phyloP scores from a whole-genome alignment of 768 basidiomycete genomes.

The Lyophyllum shimeji region DNA sequence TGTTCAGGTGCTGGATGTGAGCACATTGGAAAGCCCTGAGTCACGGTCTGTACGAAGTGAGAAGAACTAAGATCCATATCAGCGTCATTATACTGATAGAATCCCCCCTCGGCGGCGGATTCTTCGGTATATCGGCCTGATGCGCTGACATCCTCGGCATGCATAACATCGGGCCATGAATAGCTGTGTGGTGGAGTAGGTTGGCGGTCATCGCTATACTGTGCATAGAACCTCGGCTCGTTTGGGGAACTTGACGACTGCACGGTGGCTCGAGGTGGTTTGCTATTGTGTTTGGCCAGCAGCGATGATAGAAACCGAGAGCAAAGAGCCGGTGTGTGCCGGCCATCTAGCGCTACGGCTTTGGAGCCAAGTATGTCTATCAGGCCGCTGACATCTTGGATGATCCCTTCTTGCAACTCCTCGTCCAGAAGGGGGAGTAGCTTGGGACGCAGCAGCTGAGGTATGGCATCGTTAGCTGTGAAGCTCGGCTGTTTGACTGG shows the following conservation, averaged over 20 bases:
- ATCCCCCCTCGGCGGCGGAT: background rate
- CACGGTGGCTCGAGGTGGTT: constrained; percentile 2
- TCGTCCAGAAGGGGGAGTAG: constrained; percentile 42
- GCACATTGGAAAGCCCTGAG: constrained; percentile 12
- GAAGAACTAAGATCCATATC: constrained; percentile 50
- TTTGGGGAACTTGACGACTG: constrained; percentile 2
- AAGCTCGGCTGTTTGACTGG: background rate
- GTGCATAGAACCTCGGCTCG: constrained; percentile 19
- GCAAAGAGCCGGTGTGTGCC: constrained; percentile 57
- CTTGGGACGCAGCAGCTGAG: constrained; percentile 51
- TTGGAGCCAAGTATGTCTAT: constrained; percentile 46
- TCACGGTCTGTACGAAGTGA: constrained; percentile 42
- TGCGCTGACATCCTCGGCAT: constrained; percentile 5
- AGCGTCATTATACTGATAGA: constrained; percentile 20
- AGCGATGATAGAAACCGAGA: constrained; percentile 54
- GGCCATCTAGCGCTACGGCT: constrained; percentile 53
- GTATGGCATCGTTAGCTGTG: constrained; percentile 1
- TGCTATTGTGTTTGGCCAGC: constrained; percentile 35
- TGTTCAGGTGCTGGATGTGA: constrained; percentile 7
- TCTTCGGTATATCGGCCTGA: background rate
- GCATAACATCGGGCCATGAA: constrained; percentile 45
- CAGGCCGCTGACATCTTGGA: constrained; percentile 40
- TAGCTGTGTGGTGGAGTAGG: constrained; percentile 29
- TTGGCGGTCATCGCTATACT: constrained; percentile 22
- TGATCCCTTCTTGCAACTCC: constrained; percentile 38